phyloP scores from a whole-genome alignment of 176 grass and related monocot species.

The Oryza longistaminata region DNA sequence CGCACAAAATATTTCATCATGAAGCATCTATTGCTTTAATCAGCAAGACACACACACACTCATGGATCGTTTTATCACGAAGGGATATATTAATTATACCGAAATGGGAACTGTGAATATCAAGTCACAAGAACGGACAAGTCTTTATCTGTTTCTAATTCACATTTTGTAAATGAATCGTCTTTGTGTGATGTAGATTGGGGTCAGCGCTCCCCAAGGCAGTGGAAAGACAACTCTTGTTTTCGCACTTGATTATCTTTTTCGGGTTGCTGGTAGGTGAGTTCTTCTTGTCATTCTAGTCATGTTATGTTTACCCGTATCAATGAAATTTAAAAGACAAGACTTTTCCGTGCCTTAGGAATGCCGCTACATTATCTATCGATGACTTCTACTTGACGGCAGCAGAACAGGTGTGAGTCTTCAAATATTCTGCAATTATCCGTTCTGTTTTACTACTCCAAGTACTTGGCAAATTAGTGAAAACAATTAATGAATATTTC shows the following conservation, averaged over 20 bases:
- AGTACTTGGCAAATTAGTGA: conserved; percentile 25
- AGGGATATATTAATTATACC: neutral
- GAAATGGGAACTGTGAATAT: conserved; percentile 8
- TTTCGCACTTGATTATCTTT: conserved; percentile 90
- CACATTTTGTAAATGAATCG: conserved; percentile 10
- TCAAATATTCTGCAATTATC: neutral
- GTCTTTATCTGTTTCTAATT: conserved; percentile 1
- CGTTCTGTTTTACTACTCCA: neutral
- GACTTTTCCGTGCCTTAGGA: conserved; percentile 46
- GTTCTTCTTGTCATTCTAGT: conserved; percentile 40
- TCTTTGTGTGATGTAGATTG: conserved; percentile 69
- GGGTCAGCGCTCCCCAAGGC: conserved; percentile 94
- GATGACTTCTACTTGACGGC: conserved; percentile 98
- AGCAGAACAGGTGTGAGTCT: conserved; percentile 72
- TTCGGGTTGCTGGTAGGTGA: conserved; percentile 70
- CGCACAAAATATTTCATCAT: conserved; percentile 1
- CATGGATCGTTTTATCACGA: neutral
- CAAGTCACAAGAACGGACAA: conserved; percentile 4
- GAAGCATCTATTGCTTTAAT: conserved; percentile 22
- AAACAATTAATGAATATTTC: conserved; percentile 19
- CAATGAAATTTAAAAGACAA: conserved; percentile 11
- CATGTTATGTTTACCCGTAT: conserved; percentile 21
- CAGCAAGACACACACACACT: neutral
- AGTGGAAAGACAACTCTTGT: conserved; percentile 98
- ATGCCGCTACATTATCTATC: conserved; percentile 76